A percentile compares a stretch with the other conserved stretches of the same genome.
Conservation (phyloP, 345 rosid species). For the Salix brachista region DNA sequence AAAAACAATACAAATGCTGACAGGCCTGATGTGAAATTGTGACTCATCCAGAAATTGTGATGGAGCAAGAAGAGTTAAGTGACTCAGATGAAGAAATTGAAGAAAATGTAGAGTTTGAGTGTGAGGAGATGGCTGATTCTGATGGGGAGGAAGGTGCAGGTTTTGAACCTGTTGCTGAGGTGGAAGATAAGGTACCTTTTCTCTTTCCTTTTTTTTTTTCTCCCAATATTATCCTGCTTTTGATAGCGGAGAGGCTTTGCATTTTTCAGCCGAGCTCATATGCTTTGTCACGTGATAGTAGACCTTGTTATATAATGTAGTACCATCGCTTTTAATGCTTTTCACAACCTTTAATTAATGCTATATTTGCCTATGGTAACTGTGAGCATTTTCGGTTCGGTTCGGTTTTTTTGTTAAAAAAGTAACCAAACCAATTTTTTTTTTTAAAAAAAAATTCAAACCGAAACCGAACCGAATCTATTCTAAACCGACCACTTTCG, state of each 20-base stretch:
- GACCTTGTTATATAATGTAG: background rate
- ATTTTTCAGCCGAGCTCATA: background rate
- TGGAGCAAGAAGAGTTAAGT: conserved; percentile 98
- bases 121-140: conserved; percentile 98
- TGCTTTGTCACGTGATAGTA: background rate
- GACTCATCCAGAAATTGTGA: conserved; percentile 75
- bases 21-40: too few relatives aligned
- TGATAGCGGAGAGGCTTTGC: background rate
- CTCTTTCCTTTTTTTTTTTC: conserved; percentile 7
- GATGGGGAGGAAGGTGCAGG: conserved; percentile 56
- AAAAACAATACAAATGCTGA: too few relatives aligned
- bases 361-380: background rate
- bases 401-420: too few relatives aligned
- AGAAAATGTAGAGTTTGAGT: conserved; percentile 92
- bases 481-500: too few relatives aligned
- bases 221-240: conserved; percentile 5
- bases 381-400: too few relatives aligned
- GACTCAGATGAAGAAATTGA: conserved; percentile 89
- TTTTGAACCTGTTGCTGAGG: conserved; percentile 30
- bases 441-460: too few relatives aligned
- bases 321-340: background rate
- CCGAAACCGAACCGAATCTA: too few relatives aligned
- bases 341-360: background rate
- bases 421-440: too few relatives aligned
- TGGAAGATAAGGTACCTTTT: conserved; percentile 45